Base-by-base conservation (phyloP, 768 basidiomycete species). In the Russula dissimulans region DNA sequence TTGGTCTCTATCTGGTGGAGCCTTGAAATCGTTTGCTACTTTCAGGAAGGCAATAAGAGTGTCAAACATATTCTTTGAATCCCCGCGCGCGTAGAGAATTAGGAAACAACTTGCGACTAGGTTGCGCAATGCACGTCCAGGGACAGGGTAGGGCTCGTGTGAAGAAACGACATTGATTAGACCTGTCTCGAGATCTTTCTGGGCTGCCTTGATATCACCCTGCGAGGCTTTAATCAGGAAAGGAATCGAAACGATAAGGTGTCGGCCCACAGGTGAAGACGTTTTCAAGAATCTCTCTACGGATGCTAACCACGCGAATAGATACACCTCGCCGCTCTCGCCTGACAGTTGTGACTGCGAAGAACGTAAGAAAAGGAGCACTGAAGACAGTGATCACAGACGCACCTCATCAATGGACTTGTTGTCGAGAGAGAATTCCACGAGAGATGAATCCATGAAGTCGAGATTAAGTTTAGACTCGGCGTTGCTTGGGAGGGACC, bases 31-130 rank as follows among this genome's bases (percentile, higher is more conserved):
- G 12, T 79, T 76, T 0, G 84, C 85, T 22, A 86, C 79, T 73
- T 83, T 89, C 55, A 95, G 72, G 60, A 97, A 80, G 2, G 80
- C 70, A 68, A 92, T 87, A 32, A 95, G 71, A 5, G 89, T 88
- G 68, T 99, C 95, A 66, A 94, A 97, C 57, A 97, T 72, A 1
- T 86, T 83, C 71, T 85, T 81, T 0, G 87, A 86, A 70, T 97
- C 95, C 66, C 89, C 90, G 17, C 85, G 81, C 38, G 78, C 80
- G 73, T 94, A 94, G 15, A 95, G 64, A 22, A 76, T 70, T 45
- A 90, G 71, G 48, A 97, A 73, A 67, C 91, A 93, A 77, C 89
- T 77, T 9, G 88, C 83, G 49, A 88, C 81, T 5, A 91, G 76
- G 59, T 87, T 86, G 43, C 95, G 82, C 45, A 93, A 74, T 3